phyloP scores from a whole-genome alignment of 352 stramenopile species.

The Phytophthora hibernalis region DNA sequence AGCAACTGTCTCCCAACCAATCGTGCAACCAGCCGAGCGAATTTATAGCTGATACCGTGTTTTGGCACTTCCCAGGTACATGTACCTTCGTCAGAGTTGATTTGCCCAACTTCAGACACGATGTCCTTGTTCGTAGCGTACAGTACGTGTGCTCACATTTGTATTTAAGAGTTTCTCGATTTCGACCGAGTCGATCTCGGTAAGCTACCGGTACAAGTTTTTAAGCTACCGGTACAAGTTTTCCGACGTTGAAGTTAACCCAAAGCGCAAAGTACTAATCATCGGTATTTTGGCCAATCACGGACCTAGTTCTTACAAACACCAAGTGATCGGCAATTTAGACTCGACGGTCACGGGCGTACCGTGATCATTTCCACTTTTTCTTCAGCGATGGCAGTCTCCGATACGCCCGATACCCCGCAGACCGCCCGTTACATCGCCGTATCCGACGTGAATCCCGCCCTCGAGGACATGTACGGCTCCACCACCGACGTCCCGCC shows the following conservation, averaged over 20 bases:
- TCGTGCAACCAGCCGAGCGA: too few species aligned
- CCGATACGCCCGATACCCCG: constrained; percentile 6
- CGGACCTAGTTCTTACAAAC: background rate
- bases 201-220: too few species aligned
- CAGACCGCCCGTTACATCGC: constrained; percentile 15
- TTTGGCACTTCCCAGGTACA: too few species aligned
- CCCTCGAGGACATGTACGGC: constrained; percentile 17
- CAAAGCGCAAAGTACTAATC: background rate
- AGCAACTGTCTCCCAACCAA: too few species aligned
- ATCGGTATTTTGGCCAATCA: background rate
- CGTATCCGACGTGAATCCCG: constrained; percentile 6
- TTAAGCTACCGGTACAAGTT: too few species aligned
- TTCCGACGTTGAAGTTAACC: background rate
- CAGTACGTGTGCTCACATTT: too few species aligned
- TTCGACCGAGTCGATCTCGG: too few species aligned
- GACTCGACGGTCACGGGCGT: background rate
- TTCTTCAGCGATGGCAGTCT: constrained; percentile 12
- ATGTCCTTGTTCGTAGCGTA: too few species aligned
- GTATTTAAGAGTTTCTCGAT: too few species aligned
- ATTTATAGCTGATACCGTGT: too few species aligned
- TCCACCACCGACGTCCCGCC: constrained; percentile 8
- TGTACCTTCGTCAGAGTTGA: too few species aligned
- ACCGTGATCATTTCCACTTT: constrained; percentile 18
- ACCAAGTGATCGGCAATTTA: background rate
- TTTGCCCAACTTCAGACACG: too few species aligned